phyloP scores from a whole-genome alignment of 768 basidiomycete species.

The Lentinula guzmanii region DNA sequence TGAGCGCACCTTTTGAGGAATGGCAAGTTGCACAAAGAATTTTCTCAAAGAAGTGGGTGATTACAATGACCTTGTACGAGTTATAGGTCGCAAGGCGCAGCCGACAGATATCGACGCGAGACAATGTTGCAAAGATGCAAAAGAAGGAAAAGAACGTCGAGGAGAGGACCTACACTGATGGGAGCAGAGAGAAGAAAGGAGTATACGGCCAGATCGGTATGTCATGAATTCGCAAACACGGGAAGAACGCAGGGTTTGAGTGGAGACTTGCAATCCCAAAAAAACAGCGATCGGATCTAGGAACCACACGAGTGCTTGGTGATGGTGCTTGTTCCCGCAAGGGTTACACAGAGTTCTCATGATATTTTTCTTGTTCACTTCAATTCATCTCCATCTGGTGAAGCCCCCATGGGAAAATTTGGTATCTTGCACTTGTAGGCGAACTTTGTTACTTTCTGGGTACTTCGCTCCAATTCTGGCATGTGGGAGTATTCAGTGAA shows the following conservation, averaged over 20 bases:
- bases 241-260: constrained; percentile 2
- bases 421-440: background rate
- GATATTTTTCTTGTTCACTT: background rate
- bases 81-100: background rate
- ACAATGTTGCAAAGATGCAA: background rate
- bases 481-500: background rate
- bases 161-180: background rate
- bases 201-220: background rate
- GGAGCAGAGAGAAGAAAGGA: background rate
- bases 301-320: background rate
- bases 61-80: constrained; percentile 10
- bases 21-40: background rate
- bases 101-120: background rate
- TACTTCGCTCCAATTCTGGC: background rate
- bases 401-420: background rate
- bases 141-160: background rate
- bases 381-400: background rate
- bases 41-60: constrained; percentile 6
- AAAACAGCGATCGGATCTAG: background rate
- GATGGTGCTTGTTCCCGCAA: background rate
- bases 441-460: background rate
- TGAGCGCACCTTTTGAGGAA: background rate
- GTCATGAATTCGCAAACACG: constrained; percentile 2
- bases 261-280: background rate
- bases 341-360: background rate